Conservation (phyloP, 176 grass and related monocot genomes). For the Luzula sylvatica region DNA sequence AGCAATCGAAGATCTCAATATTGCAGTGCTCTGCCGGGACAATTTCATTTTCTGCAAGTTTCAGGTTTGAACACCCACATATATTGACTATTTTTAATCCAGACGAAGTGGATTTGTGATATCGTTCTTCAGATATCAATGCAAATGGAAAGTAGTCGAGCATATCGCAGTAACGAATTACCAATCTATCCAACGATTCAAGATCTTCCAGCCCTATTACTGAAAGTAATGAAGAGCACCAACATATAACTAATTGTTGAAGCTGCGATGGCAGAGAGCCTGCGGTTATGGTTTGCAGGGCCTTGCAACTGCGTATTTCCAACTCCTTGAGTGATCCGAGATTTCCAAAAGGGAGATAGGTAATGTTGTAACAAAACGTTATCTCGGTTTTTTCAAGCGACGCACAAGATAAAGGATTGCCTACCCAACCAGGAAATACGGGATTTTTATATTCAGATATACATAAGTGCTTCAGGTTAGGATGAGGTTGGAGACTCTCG, state of each 20-base stretch:
- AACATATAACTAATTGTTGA: neutral
- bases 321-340: neutral
- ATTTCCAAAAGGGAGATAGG: constrained; percentile 1
- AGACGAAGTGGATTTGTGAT: neutral
- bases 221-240: neutral
- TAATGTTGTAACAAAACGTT: neutral
- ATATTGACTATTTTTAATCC: neutral
- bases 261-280: neutral
- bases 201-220: neutral
- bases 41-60: neutral
- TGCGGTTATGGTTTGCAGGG: neutral
- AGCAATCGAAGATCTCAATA: neutral
- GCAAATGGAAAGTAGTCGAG: neutral
- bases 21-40: neutral
- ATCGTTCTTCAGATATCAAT: no score
- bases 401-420: constrained; percentile 15
- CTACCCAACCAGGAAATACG: constrained; percentile 16
- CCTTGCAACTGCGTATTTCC: neutral
- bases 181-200: neutral
- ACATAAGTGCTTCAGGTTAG: constrained; percentile 6
- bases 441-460: constrained; percentile 10
- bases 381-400: constrained; percentile 1
- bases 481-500: constrained; percentile 13
- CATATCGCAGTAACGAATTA: neutral
- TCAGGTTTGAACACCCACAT: neutral